Evolutionary conservation across 257 asterid species (phyloP).

Genomic region (Phtheirospermum japonicum): DNA sequence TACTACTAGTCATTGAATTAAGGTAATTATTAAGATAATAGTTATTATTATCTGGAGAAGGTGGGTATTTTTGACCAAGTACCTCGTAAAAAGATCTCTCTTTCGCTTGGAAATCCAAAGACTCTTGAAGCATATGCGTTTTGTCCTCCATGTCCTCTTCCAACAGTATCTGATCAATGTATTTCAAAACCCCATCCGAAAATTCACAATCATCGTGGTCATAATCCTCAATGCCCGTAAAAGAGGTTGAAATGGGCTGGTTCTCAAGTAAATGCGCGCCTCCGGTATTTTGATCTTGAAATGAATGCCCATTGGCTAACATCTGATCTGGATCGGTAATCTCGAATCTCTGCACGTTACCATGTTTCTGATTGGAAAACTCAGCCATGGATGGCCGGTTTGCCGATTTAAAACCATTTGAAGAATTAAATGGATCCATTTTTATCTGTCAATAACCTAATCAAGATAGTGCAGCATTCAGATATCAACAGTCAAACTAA

Average conservation of each 20-base stretch:
- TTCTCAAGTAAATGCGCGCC: constrained; percentile 27
- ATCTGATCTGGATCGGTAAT: constrained; percentile 36
- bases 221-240: constrained; percentile 33
- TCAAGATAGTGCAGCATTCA: no score
- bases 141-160: constrained; percentile 74
- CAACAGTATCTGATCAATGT: constrained; percentile 64
- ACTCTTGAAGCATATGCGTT: constrained; percentile 55
- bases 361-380: constrained; percentile 29
- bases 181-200: constrained; percentile 52
- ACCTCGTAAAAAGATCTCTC: no score
- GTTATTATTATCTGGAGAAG: constrained; percentile 24
- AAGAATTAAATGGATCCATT: constrained; percentile 60
- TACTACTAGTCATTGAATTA: constrained; percentile 27
- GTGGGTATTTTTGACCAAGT: no score
- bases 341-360: constrained; percentile 33
- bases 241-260: constrained; percentile 27
- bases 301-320: constrained; percentile 27
- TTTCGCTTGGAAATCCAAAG: no score
- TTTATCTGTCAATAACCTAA: no score
- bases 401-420: constrained; percentile 35
- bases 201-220: constrained; percentile 59
- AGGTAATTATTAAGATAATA: constrained; percentile 2
- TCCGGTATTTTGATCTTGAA: constrained; percentile 24
- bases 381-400: constrained; percentile 42
- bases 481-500: no score